Conservation (phyloP, 1,139 yeast species). For the Suhomyces terraborum region DNA sequence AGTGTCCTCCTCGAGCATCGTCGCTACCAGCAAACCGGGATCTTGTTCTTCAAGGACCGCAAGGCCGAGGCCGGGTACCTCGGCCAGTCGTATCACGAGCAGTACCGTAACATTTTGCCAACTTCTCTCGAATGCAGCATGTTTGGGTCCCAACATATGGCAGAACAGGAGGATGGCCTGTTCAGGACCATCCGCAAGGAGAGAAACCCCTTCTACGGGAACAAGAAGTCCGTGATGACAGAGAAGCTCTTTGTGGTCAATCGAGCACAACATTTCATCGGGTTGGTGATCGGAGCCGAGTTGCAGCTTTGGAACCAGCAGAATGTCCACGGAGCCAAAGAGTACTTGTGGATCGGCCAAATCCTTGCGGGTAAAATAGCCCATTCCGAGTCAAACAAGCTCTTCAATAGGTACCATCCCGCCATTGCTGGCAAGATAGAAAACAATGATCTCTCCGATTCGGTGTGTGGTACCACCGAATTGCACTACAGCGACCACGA, state of each 20-base stretch:
- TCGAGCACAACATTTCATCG: conserved; percentile 12
- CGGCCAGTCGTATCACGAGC: conserved; percentile 1
- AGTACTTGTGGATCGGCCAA: conserved; percentile 19
- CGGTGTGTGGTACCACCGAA: conserved; percentile 3
- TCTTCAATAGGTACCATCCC: conserved; percentile 1
- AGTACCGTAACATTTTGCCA: conserved; percentile 3
- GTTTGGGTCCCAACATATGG: not conserved
- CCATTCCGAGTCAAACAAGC: not conserved
- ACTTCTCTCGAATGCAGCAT: not conserved
- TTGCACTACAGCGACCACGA: conserved; percentile 17
- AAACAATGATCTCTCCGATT: not conserved
- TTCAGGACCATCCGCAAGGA: conserved; percentile 2
- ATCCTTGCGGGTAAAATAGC: conserved; percentile 12
- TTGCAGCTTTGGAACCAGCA: conserved; percentile 13
- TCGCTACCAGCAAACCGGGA: conserved; percentile 19
- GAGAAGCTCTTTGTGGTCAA: conserved; percentile 15
- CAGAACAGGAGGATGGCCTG: not conserved
- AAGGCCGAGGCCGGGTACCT: conserved; percentile 7
- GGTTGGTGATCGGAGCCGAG: conserved; percentile 14
- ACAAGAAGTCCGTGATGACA: conserved; percentile 5
- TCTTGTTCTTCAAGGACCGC: conserved; percentile 23
- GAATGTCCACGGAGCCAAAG: conserved; percentile 10
- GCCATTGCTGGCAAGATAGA: not conserved
- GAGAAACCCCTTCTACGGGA: conserved; percentile 6
- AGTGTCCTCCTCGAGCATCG: conserved; percentile 17